These are phyloP conservation scores for Trypanosoma congolense DNA, from an alignment of 208 protist genomes.

Conservation along the genomic window DNA sequence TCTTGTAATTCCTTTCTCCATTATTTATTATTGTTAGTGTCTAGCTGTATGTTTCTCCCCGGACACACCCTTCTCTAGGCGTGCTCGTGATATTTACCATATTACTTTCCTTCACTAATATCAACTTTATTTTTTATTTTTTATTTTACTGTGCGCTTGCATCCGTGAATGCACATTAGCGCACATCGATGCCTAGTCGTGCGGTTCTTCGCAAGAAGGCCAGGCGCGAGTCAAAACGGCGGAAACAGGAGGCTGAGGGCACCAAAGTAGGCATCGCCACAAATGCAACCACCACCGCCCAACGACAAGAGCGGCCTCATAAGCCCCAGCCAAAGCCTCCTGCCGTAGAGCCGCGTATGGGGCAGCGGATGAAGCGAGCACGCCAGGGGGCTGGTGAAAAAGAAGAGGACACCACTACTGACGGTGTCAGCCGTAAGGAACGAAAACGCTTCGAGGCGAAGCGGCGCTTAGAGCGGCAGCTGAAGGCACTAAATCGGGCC, in stretches of 20 bases:
- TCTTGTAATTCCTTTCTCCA: no score
- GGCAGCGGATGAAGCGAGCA: neutral
- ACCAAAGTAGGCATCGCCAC: no score
- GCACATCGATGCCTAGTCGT: conserved; percentile 62
- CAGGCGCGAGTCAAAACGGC: conserved; percentile 59
- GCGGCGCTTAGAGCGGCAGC: conserved; percentile 51
- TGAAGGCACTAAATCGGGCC: conserved; percentile 33
- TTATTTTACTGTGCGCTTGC: no score
- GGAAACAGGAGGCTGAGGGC: conserved; percentile 22
- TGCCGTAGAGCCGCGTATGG: neutral
- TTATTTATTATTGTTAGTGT: no score
- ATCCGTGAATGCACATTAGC: conserved; percentile 2
- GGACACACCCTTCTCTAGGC: no score
- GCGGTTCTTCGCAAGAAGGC: conserved; percentile 82
- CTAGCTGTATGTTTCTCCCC: no score
- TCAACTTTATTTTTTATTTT: no score
- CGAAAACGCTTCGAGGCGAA: conserved; percentile 45
- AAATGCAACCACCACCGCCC: no score
- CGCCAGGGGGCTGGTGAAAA: conserved; percentile 7
- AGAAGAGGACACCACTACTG: conserved; percentile 14
- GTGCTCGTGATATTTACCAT: no score
- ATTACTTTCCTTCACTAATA: no score
- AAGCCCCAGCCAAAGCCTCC: neutral
- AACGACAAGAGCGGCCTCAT: neutral
- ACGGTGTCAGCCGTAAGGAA: conserved; percentile 60